Percentiles rank a stretch among this genome's conserved stretches.
Conservation (phyloP, 805 yeast genomes). For the Phaffomyces thermotolerans region DNA sequence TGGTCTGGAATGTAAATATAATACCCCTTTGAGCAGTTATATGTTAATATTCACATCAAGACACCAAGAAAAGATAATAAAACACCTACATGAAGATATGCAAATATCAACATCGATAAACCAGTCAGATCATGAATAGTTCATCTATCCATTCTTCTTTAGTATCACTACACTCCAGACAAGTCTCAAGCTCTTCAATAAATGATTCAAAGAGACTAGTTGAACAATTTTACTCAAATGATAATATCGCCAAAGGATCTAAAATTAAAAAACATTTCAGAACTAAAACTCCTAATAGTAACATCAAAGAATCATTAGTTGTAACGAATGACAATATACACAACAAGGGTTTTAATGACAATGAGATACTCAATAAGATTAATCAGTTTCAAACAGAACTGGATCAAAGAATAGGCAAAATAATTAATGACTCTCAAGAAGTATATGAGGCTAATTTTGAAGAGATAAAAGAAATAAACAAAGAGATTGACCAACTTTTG, state of each 20-base stretch:
- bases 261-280: neutral
- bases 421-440: conserved; percentile 3
- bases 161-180: neutral
- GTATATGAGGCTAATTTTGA: neutral
- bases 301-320: neutral
- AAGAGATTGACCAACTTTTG: neutral
- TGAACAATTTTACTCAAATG: conserved; percentile 1
- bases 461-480: neutral
- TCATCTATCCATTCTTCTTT: neutral
- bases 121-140: neutral
- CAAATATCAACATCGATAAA: neutral
- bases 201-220: conserved; percentile 2
- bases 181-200: neutral
- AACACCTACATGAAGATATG: too few species aligned
- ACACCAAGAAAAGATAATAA: too few species aligned
- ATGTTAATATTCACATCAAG: too few species aligned
- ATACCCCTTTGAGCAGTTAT: too few species aligned
- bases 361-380: neutral
- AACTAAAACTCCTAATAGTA: neutral
- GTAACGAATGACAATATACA: too few species aligned
- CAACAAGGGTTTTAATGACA: neutral
- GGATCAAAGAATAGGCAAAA: neutral
- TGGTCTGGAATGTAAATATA: too few species aligned
- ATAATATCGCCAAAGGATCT: neutral
- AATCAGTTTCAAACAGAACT: neutral